Evolutionary conservation across 2,329 filamentous ascomycete species (phyloP), one percentile per base, ranked within the genome.

Genomic region (Raffaelea arxii): DNA sequence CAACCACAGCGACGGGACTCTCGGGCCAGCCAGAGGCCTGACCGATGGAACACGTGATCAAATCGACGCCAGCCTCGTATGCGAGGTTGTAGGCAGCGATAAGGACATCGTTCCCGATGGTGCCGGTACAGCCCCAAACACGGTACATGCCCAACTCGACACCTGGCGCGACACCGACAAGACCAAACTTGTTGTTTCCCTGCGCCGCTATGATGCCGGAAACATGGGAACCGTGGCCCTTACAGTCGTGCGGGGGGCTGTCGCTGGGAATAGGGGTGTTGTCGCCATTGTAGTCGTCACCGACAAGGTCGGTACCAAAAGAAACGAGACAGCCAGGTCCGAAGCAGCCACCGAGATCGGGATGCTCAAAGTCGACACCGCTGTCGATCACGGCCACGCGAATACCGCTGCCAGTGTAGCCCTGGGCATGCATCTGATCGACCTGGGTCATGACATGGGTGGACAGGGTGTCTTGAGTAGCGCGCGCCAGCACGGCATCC

Each of bases 181-280:
- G 25, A n/a, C 14, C 32, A 36, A 36, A 36, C 0, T 63, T 59
- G 56, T 78, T 69, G 50, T 78, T 68, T 61, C 57, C 56, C 78
- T 72, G 1, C 6, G 78, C 78, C 3, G 77, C 78, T 41, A 84
- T 71, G 50, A 78, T 81, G 25, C 80, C 80, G 2, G 77, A 70
- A 24, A 80, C 74, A 58, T 80, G 77, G 1, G 74, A 79, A 24
- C 79, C 78, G 58, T 83, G 78, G 2, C 78, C 78, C 2, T 57
- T 61, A 54, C 75, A 78, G 51, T 71, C 74, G 55, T 74, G 72
- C 50, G 77, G 71, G 50, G 77, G 71, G 3, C 60, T 41, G 51
- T 72, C 72, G 18, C 35, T 32, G 1, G 74, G 73, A 0, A 61
- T 49, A 10, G 68, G 67, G 1, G 56, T 62, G 51, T 65, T 66